Evolutionary conservation across 345 rosid genomes (phyloP), one percentile per base, ranked within the genome.

Genomic region (Lumnitzera littorea): DNA sequence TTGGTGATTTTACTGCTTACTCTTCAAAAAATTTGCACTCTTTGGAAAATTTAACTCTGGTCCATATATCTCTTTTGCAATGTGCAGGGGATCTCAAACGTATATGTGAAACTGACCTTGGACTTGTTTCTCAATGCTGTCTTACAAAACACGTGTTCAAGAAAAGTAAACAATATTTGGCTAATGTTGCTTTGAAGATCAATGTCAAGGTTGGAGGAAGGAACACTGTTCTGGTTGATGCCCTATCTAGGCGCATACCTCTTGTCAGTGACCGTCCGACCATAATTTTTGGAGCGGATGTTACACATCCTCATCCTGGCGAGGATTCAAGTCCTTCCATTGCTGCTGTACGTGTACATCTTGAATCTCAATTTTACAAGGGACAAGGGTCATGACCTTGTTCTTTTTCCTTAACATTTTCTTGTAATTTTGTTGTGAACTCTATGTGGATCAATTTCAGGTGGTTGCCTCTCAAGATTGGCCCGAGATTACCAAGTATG

Each of bases 301-400:
- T 95, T n/a, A 95, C 99, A 24, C 99, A 95, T 72, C 99, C 99
- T 53, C 98, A 95, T 64, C 97, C 97, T 16, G 99, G 99, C 50
- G 99, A 95, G 66, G 99, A 95, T 68, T 86, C 99, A 11, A 91
- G 96, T 74, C 99, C 99, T n/a, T 95, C 99, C 3, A 95, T 95
- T 59, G 99, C 98, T 25, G 99, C 99, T 55, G 99, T 95, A 84
- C 62, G 80, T 67, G 24, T 50, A 17, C 46, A 43, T 13, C 17
- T 62, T 48, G 41, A 8, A 3, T 27, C 55, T 58, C 52, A 46
- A 56, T 13, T 7, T 4, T 11, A 24, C 17, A 12, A 56, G 25
- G 15, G 6, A 50, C 56, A 11, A 20, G 20, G 20, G 20, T 20
- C 20, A 20, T 23, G 47, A 6, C 10, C 10, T 25, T 43, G 36